Base-by-base conservation (phyloP, 1,284 basidiomycete genomes). In the Austroboletus rostrupii region DNA sequence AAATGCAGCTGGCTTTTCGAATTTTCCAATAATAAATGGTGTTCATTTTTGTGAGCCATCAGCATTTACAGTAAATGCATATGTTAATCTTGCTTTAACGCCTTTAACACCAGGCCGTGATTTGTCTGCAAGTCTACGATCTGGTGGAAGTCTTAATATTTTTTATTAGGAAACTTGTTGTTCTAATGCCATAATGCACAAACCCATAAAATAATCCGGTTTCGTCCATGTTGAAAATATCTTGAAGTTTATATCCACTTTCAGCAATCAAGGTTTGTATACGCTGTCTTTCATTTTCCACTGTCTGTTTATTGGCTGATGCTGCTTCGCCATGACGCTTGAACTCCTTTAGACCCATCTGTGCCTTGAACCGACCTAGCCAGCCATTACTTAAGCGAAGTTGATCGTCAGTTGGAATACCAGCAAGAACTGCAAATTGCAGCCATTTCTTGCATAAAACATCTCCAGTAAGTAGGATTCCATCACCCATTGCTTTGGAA, bases 1-100 rank as follows among this genome's bases (percentile, higher is more conserved):
- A 40, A 68, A 67, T 29, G 52, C 53, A 2, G 37, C 7, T 0
- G 55, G 64, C 11, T 57, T 57, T 10, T 53, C 39, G 12, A 47
- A 52, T 35, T 60, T 62, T 2, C 65, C 59, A 49, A 69, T 67
- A 20, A 63, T 56, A 3, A 68, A 36, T 6, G 50, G 55, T 0
- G 37, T 42, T 0, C 53, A 17, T 39, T 61, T 66, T n/a, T 52
- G 46, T 16, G 46, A 58, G 2, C 65, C 58, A 45, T 57, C 50
- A 2, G 59, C 49, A 53, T 69, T 69, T 16, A 20, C 20, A 0
- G 31, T 52, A 28, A 68, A 55, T 0, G 48, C 21, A 42, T 62
- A 50, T 1, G 61, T 63, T 1, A 68, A 33, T 5, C 44, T 31
- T 3, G 2, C 1, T 8, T 52, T 52, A 0, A 36, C 42, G 1